Evolutionary conservation across 352 stramenopile species (phyloP).

Genomic region (Phytophthora ramorum): DNA sequence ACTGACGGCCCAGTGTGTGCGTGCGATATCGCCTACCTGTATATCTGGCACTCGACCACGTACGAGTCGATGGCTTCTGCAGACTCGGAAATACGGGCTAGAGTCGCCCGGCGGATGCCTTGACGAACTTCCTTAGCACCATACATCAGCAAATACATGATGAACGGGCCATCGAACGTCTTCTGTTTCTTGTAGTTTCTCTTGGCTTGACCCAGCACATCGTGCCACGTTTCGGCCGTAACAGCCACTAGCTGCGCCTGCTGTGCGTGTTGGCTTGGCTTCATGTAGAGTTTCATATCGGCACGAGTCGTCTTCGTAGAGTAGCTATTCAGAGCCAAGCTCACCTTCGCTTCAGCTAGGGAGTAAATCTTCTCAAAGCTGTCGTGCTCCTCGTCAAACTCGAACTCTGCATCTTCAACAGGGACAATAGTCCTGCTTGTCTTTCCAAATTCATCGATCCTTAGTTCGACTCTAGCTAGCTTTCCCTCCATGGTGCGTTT

Average conservation of each 20-base stretch:
- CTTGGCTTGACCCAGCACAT: not conserved
- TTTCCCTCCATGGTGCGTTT: too few species aligned
- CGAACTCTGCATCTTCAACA: not conserved
- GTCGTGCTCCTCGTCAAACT: conserved; percentile 1
- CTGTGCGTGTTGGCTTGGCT: conserved; percentile 3
- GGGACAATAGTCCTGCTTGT: not conserved
- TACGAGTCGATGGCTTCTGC: conserved; percentile 11
- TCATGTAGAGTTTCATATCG: conserved; percentile 15
- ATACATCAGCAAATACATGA: conserved; percentile 11
- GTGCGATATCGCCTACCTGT: conserved; percentile 15
- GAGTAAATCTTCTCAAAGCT: conserved; percentile 14
- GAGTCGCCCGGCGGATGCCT: conserved; percentile 5
- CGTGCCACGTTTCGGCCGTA: not conserved
- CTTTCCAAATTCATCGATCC: too few species aligned
- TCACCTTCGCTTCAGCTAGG: not conserved
- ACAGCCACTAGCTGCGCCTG: conserved; percentile 1
- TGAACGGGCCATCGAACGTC: conserved; percentile 1
- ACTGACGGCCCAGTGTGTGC: conserved; percentile 17
- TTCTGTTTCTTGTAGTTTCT: conserved; percentile 11
- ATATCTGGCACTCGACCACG: conserved; percentile 2
- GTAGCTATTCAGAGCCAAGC: not conserved
- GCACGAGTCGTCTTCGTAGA: conserved; percentile 10
- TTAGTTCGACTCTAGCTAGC: too few species aligned
- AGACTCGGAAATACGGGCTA: conserved; percentile 5
- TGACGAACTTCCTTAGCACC: conserved; percentile 2